Percentiles rank a stretch among this genome's conserved stretches.
Conservation (phyloP, 176 grass and related monocot genomes). For the Eremochloa ophiuroides region DNA sequence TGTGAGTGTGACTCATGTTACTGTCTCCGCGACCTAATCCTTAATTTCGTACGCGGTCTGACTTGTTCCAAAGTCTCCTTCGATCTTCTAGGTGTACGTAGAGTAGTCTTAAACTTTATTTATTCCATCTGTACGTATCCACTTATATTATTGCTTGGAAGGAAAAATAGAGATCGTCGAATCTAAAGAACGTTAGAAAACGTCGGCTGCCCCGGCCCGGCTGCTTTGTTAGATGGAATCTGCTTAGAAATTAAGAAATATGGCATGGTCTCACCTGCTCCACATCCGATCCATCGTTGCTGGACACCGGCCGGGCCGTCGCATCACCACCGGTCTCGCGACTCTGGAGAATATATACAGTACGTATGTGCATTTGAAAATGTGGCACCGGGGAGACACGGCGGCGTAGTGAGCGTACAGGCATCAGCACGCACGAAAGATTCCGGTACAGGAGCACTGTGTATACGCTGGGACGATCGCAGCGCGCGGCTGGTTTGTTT, state of each 20-base stretch:
- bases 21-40: not conserved
- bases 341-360: too few relatives aligned
- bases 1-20: conserved; percentile 32
- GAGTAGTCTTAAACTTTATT: not conserved
- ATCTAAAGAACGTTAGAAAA: conserved; percentile 4
- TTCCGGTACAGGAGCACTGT: too few relatives aligned
- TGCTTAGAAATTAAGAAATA: conserved; percentile 17
- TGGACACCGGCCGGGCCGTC: not conserved
- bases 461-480: too few relatives aligned
- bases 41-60: not conserved
- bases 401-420: too few relatives aligned
- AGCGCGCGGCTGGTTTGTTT: too few relatives aligned
- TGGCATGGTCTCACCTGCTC: conserved; percentile 7
- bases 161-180: not conserved
- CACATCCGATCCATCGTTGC: not conserved
- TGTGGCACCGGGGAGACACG: too few relatives aligned
- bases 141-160: not conserved
- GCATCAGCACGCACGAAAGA: too few relatives aligned
- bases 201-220: not conserved
- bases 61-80: conserved; percentile 16
- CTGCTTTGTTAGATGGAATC: not conserved
- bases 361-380: too few relatives aligned
- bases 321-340: too few relatives aligned
- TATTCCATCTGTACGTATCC: too few relatives aligned
- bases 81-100: not conserved